Evolutionary conservation across 768 basidiomycete genomes (phyloP).

Genomic region (Dioszegia hungarica): DNA sequence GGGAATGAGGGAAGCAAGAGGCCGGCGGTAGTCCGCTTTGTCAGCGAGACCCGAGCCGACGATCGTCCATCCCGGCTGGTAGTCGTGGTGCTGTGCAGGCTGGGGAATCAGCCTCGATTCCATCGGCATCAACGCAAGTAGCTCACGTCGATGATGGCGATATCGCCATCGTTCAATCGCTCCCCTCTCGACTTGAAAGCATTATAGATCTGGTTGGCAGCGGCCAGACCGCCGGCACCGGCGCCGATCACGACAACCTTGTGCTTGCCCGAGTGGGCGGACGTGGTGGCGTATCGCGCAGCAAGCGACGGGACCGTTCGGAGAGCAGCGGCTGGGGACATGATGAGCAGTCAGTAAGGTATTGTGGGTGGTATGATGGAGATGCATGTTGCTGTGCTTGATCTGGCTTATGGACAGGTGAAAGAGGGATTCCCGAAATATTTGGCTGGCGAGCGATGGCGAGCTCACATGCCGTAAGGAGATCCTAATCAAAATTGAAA

Average conservation of each 20-base stretch:
- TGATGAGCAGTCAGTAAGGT: background rate
- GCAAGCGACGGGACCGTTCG: background rate
- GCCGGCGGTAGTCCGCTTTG: constrained; percentile 61
- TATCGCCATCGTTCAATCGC: constrained; percentile 65
- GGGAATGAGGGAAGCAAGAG: constrained; percentile 68
- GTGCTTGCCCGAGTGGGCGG: constrained; percentile 52
- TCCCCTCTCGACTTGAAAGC: constrained; percentile 57
- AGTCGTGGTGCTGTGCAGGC: constrained; percentile 73
- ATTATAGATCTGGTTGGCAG: constrained; percentile 11
- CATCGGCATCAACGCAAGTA: background rate
- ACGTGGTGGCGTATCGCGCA: constrained; percentile 38
- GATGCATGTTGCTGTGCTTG: background rate
- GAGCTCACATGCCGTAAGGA: too few species aligned
- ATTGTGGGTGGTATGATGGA: background rate
- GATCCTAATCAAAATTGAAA: too few species aligned
- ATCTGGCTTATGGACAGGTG: background rate
- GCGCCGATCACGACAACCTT: constrained; percentile 83
- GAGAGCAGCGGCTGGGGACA: constrained; percentile 1
- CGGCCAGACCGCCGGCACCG: constrained; percentile 73
- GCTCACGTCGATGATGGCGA: constrained; percentile 71
- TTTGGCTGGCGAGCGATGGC: background rate
- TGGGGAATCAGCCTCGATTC: constrained; percentile 7
- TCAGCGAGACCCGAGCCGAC: constrained; percentile 78
- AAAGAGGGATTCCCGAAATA: background rate
- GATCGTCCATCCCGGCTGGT: constrained; percentile 94